phyloP scores from a whole-genome alignment of 169 alveolate species.

The Cyclospora cayetanensis region DNA sequence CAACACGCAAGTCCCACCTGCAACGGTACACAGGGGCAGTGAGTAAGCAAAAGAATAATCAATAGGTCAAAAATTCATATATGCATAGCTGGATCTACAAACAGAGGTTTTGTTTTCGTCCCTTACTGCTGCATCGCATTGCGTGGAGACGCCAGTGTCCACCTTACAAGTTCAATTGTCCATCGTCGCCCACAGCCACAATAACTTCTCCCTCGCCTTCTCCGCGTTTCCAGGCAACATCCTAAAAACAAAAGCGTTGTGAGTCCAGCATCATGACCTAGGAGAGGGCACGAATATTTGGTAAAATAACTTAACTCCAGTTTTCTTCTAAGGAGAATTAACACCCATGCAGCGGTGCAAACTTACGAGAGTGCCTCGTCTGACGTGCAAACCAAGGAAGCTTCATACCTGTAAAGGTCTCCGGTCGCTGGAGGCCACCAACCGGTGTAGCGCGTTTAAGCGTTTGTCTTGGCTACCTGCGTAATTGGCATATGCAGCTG shows the following conservation, averaged over 20 bases:
- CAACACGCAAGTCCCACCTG: slow-evolving; percentile 72
- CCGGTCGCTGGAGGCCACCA: slow-evolving; percentile 45
- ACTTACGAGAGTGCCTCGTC: neutral
- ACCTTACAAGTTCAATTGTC: slow-evolving; percentile 62
- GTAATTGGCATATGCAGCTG: neutral
- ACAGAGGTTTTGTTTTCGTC: too few species aligned
- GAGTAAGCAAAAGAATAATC: neutral
- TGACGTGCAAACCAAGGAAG: neutral
- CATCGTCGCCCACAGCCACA: slow-evolving; percentile 72
- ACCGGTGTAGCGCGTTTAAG: slow-evolving; percentile 22
- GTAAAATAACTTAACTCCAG: neutral
- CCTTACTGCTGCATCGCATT: too few species aligned
- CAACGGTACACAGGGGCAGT: neutral
- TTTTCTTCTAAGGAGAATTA: neutral
- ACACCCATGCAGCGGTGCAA: neutral
- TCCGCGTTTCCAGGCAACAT: slow-evolving; percentile 69
- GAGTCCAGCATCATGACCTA: neutral
- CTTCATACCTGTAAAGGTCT: slow-evolving; percentile 40
- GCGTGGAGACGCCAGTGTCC: neutral
- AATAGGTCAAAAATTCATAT: neutral
- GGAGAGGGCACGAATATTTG: neutral
- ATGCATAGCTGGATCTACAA: neutral
- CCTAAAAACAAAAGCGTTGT: slow-evolving; percentile 38
- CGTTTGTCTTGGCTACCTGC: slow-evolving; percentile 31
- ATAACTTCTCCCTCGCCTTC: slow-evolving; percentile 65